These are phyloP conservation scores for Mitragyna speciosa DNA, from an alignment of 257 asterid species.

Conservation along the genomic window DNA sequence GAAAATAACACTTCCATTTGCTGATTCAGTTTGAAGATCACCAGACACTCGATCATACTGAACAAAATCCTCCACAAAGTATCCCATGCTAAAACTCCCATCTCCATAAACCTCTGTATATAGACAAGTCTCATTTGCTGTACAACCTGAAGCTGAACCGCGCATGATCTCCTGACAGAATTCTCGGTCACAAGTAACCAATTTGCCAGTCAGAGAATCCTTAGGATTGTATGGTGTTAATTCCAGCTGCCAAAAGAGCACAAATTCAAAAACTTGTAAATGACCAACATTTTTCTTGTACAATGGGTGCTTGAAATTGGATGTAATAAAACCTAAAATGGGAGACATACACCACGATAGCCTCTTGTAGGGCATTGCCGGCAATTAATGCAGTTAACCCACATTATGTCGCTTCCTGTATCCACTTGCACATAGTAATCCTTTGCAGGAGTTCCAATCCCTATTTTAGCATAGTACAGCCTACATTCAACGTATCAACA, in stretches of 20 bases:
- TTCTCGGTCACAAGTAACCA: conserved; percentile 53
- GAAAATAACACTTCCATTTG: conserved; percentile 94
- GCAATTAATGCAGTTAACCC: conserved; percentile 97
- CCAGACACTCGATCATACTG: conserved; percentile 95
- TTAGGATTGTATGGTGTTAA: conserved; percentile 74
- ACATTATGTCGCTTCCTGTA: conserved; percentile 94
- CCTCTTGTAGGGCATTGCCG: conserved; percentile 83
- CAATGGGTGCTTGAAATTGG: conserved; percentile 11
- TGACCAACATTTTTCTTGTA: conserved; percentile 1
- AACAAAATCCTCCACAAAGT: conserved; percentile 86
- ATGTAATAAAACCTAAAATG: neutral
- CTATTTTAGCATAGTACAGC: conserved; percentile 94
- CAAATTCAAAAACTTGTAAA: conserved; percentile 3
- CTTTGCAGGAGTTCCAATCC: conserved; percentile 92
- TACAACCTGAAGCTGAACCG: conserved; percentile 62
- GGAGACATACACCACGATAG: conserved; percentile 81
- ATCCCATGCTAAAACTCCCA: conserved; percentile 92
- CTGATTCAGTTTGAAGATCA: conserved; percentile 78
- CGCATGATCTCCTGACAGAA: conserved; percentile 70
- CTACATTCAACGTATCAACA: conserved; percentile 38
- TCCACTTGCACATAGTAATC: conserved; percentile 98
- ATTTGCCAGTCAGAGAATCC: conserved; percentile 69
- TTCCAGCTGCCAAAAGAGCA: conserved; percentile 64
- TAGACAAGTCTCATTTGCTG: conserved; percentile 66
- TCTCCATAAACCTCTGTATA: conserved; percentile 92